Evolutionary conservation across 176 grass and related monocot genomes (phyloP), one percentile per base, ranked within the genome.

Genomic region (Paspalum notatum): DNA sequence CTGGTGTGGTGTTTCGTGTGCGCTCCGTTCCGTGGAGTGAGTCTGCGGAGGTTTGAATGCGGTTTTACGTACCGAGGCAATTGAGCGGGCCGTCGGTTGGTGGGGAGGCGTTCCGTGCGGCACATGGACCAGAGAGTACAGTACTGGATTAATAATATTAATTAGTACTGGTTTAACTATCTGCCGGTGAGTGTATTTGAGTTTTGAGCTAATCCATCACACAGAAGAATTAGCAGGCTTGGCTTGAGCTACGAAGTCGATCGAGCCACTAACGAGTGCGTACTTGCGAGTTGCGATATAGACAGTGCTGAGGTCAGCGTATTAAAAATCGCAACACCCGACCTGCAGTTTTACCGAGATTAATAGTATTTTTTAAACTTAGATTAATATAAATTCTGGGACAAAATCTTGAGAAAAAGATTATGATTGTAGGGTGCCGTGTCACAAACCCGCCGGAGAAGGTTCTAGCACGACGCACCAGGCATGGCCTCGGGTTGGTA

Each of bases 31-130:
- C 62, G 75, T 61, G 70, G 70, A 58, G 71, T 53, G 90, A 43
- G 77, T 45, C 78, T 32, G 32, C 73, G 14, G 84, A 18, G 54
- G 42, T 83, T 77, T 86, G 56, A 87, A 83, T 78, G 48, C 68
- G 37, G 15, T 22, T 32, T 32, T 32, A 32, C 32, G 32, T 32
- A 32, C 32, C 32, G 32, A 2, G 47, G 41, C 32, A 49, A 57
- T 69, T 16, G 70, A n/a, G 66, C 13, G 38, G 46, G 20, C n/a
- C 65, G 70, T 84, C 76, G 81, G 82, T 89, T 69, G 81, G 53
- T 75, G 74, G 81, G 80, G 45, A 79, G 20, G 8, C 62, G 70
- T 18, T 21, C 11, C 12, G 40, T 67, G 65, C 64, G 0, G 3
- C 20, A 14, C 7, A 39, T 43, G 53, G 53, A 67, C 75, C 24